Evolutionary conservation across 176 grass and related monocot genomes (phyloP), one percentile per base, ranked within the genome.

Genomic region (Pharus latifolius): DNA sequence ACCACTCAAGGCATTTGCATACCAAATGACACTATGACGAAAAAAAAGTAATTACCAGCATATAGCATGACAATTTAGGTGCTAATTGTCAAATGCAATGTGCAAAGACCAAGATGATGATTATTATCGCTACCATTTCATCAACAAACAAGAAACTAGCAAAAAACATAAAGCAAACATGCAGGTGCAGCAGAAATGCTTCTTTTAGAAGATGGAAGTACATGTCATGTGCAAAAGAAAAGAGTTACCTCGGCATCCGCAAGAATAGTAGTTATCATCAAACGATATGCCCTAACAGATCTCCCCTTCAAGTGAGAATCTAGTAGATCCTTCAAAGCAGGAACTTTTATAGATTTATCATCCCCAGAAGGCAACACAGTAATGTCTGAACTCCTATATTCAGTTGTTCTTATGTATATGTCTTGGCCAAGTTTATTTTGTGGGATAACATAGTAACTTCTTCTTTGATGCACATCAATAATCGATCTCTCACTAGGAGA

Each of bases 371-470:
- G 77, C 79, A 97, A 77, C 53, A 87, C 75, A 70, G 91, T 87
- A 64, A 90, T 79, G 65, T 78, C 80, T 63, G 84, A 83, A 49
- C 80, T 77, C 70, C 60, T 84, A 53, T 66, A 49, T 67, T 90
- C 89, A 45, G 65, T 69, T 42, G 76, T 80, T 69, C 86, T 69
- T 83, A 97, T 75, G 70, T 90, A 92, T 78, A 97, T 88, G 57
- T 92, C 94, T 77, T 90, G 89, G 4, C 94, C 94, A 30, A 97
- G 94, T 68, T 88, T 92, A 78, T 97, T 97, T 73, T 90, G 89
- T 24, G 94, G 94, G 60, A 97, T 80, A 62, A 92, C 83, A 63
- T 88, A 97, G 56, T 90, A 88, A 54, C 68, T 85, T 67, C 66
- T 85, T 60, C 89, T 88, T 56, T 90, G 80, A 83, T 97, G 94